Conservation (phyloP, 2,329 filamentous ascomycete species). For the Calonectria pauciramosa region DNA sequence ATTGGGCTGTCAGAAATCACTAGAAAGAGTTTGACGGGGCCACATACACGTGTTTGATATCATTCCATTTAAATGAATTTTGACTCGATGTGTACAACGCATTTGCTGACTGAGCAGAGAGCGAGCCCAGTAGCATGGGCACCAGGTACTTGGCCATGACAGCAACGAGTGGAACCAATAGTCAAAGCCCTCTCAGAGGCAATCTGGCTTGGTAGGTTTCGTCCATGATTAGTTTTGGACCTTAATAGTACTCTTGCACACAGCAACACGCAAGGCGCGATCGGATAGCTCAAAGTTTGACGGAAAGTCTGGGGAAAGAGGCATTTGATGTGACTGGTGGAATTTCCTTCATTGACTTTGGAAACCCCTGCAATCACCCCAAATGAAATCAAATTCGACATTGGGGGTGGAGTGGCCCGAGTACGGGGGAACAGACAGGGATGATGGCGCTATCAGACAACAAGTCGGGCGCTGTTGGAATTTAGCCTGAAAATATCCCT, state of each 20-base stretch:
- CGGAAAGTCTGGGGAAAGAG: background rate
- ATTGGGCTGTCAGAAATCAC: background rate
- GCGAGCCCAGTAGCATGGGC: background rate
- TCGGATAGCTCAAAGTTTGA: background rate
- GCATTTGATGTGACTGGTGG: background rate
- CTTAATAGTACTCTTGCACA: background rate
- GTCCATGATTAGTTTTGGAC: background rate
- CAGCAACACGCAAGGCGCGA: background rate
- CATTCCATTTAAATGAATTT: slow-evolving; percentile 6
- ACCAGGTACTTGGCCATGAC: background rate
- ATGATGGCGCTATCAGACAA: background rate
- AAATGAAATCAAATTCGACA: background rate
- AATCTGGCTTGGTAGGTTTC: background rate
- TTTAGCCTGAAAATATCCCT: background rate
- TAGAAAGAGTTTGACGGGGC: background rate
- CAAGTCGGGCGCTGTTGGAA: background rate
- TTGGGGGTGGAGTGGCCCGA: background rate
- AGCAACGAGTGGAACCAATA: background rate
- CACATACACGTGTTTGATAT: slow-evolving; percentile 4
- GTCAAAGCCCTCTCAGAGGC: background rate
- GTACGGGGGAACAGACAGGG: background rate
- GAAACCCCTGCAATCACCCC: background rate
- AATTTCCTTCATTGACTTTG: background rate
- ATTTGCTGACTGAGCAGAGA: background rate
- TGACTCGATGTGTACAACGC: background rate